These are phyloP conservation scores for Ustilago loliicola DNA, from an alignment of 1,284 basidiomycete species.

Conservation along the genomic window DNA sequence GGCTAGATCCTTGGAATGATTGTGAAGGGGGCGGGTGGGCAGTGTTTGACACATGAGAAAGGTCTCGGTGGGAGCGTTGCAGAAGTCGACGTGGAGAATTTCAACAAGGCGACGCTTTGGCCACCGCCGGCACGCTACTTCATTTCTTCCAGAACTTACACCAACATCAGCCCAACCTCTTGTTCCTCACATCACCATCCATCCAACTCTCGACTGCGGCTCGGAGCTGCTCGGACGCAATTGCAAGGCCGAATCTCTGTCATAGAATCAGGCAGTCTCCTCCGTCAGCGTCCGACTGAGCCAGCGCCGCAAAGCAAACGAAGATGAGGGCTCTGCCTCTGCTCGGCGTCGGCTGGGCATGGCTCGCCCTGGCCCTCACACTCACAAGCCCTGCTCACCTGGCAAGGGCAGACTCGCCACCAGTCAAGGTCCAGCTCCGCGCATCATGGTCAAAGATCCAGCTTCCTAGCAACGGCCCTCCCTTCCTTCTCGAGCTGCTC, in stretches of 20 bases:
- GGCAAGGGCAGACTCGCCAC: constrained; percentile 72
- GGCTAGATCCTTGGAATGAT: neutral
- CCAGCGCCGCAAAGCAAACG: neutral
- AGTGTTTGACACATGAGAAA: neutral
- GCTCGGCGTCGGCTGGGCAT: constrained; percentile 29
- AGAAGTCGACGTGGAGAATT: constrained; percentile 30
- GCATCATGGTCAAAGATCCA: constrained; percentile 81
- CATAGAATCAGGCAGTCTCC: neutral
- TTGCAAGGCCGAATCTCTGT: neutral
- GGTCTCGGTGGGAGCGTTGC: neutral
- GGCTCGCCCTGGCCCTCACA: constrained; percentile 26
- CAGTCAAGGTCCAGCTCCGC: constrained; percentile 81
- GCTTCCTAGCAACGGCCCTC: constrained; percentile 29
- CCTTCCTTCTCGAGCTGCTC: constrained; percentile 81
- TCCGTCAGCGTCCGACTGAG: neutral
- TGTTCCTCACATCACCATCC: neutral
- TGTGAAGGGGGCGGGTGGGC: constrained; percentile 13
- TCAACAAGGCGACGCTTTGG: constrained; percentile 17
- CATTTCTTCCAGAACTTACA: constrained; percentile 17
- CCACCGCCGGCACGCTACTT: constrained; percentile 17
- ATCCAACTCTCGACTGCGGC: neutral
- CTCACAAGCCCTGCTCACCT: constrained; percentile 5
- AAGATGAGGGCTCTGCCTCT: constrained; percentile 33
- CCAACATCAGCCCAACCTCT: neutral
- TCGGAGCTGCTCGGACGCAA: neutral